Base-by-base conservation (phyloP, 2,329 filamentous ascomycete genomes). In the Diplodia mutila region DNA sequence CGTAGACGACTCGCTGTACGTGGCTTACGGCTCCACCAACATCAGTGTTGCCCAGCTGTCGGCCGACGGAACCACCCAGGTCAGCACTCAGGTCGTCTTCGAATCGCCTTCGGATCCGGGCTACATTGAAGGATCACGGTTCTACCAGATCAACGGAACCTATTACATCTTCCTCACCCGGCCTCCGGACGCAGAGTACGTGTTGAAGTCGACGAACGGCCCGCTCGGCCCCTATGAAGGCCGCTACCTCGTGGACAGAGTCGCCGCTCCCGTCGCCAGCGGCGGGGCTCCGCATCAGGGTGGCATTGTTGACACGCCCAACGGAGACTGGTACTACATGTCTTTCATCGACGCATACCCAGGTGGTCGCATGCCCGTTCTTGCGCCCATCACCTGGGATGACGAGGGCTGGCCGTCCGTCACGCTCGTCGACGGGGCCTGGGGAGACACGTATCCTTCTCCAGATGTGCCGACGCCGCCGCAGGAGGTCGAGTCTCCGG, bases 271-370 rank as follows among this genome's bases (percentile, higher is more conserved):
- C 0, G 71, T 88, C 0, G 59, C 77, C 0, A 81, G 79, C 18
- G 82, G 81, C 0, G 84, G 83, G 4, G 77, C 75, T 3, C 81
- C 83, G 0, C 84, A 88, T 70, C 87, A 89, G 72, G 87, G 87
- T 1, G 83, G 85, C 23, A 75, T 89, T 1, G 80, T 89, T 4
- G 77, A 85, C 64, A 86, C 84, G 0, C 79, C 81, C 0, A 73
- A 80, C 14, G 85, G 84, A 0, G 77, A 84, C 14, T 89, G 86
- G 86, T 87, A 86, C 72, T 89, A 85, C 70, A 84, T 88, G 75
- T 82, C 84, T 0, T 89, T 89, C 73, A 77, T 83, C 4, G 84
- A 85, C 73, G 79, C 82, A 0, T 89, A 86, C 68, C 86, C 87
- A 0, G 83, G 80, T 4, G 87, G 87, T 0, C 81, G 86, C 25